Percentiles rank a stretch among this genome's conserved stretches.
phyloP scores from a whole-genome alignment of 2,329 filamentous ascomycete genomes.

The Escovopsis sp. region DNA sequence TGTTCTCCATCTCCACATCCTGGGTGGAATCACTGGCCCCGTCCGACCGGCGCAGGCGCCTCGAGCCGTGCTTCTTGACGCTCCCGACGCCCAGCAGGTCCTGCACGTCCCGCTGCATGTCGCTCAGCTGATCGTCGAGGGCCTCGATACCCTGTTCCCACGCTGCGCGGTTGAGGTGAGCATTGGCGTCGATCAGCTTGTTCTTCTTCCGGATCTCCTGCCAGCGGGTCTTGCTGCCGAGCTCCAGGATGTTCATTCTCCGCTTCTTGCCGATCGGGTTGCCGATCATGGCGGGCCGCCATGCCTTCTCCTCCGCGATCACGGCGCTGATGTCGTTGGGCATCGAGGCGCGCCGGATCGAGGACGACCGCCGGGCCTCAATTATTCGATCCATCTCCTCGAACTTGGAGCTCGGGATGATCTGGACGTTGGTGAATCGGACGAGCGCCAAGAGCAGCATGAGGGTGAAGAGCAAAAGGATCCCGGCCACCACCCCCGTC shows the following conservation, averaged over 20 bases:
- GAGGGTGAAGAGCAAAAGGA: constrained; percentile 50
- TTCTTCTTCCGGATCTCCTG: constrained; percentile 55
- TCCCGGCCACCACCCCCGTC: constrained; percentile 53
- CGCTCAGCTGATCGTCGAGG: constrained; percentile 22
- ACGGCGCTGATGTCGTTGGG: constrained; percentile 23
- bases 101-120: constrained; percentile 19
- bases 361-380: constrained; percentile 33
- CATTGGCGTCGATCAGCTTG: constrained; percentile 34
- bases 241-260: constrained; percentile 56
- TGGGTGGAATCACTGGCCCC: constrained; percentile 15
- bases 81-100: constrained; percentile 15
- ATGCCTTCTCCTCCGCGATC: constrained; percentile 41
- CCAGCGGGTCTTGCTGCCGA: constrained; percentile 55
- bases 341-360: constrained; percentile 29
- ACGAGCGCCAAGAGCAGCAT: constrained; percentile 46
- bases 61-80: constrained; percentile 11
- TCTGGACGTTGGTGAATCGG: constrained; percentile 51
- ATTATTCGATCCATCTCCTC: constrained; percentile 39
- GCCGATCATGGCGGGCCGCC: constrained; percentile 57
- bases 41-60: constrained; percentile 14
- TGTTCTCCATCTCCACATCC: constrained; percentile 16
- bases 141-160: constrained; percentile 22
- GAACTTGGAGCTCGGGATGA: constrained; percentile 48
- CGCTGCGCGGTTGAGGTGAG: constrained; percentile 22
- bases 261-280: constrained; percentile 55